Conservation (phyloP, 306 rosid species). For the Cyamopsis tetragonoloba region DNA sequence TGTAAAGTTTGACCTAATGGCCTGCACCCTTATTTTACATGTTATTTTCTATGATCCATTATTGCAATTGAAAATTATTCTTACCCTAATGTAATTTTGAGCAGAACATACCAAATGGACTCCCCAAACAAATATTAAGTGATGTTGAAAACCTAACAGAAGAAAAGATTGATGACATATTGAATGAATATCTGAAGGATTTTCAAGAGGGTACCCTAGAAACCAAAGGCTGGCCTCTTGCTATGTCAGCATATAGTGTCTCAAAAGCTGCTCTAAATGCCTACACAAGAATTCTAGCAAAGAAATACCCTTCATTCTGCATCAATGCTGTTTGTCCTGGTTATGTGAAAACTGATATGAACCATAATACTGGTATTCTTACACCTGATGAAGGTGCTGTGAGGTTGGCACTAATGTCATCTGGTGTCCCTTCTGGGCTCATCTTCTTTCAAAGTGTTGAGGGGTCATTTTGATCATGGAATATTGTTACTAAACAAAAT, state of each 20-base stretch:
- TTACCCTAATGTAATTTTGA: neutral
- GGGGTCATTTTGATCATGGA: slow-evolving; percentile 21
- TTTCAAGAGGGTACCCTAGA: slow-evolving; percentile 33
- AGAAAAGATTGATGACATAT: slow-evolving; percentile 36
- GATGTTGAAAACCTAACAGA: slow-evolving; percentile 39
- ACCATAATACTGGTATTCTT: slow-evolving; percentile 16
- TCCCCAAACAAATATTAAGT: slow-evolving; percentile 32
- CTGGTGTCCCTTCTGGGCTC: slow-evolving; percentile 26
- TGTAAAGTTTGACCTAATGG: too few species aligned
- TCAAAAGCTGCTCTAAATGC: slow-evolving; percentile 49
- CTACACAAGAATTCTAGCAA: slow-evolving; percentile 41
- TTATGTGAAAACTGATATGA: slow-evolving; percentile 39
- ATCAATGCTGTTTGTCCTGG: slow-evolving; percentile 41
- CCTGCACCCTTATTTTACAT: too few species aligned
- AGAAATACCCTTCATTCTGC: slow-evolving; percentile 17
- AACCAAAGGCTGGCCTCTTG: slow-evolving; percentile 41
- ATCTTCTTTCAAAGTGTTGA: slow-evolving; percentile 12
- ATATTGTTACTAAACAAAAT: too few species aligned
- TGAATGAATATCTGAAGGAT: slow-evolving; percentile 35
- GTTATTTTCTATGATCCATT: too few species aligned
- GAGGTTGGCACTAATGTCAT: slow-evolving; percentile 41
- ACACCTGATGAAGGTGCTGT: slow-evolving; percentile 54
- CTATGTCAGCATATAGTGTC: slow-evolving; percentile 10
- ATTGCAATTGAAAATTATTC: too few species aligned
- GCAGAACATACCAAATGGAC: slow-evolving; percentile 36